These are phyloP conservation scores for Antrodiella citrinella DNA, from an alignment of 768 basidiomycete genomes.

Conservation along the genomic window DNA sequence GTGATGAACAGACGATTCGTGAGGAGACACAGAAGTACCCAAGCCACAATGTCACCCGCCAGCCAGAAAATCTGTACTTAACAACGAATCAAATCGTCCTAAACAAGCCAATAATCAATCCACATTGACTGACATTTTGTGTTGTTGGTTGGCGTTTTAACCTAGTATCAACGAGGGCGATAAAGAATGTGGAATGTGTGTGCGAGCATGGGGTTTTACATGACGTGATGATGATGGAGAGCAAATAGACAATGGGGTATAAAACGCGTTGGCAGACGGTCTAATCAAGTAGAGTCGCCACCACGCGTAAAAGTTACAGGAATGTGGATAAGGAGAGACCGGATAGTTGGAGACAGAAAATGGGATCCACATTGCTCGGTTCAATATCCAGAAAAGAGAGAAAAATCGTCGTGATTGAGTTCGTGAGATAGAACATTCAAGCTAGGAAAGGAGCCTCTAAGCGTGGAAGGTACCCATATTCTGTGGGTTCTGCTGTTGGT, in stretches of 20 bases:
- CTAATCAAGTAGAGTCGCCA: neutral
- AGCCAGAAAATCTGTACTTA: neutral
- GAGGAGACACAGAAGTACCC: neutral
- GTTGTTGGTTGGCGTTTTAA: neutral
- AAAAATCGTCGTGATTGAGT: slow-evolving; percentile 10
- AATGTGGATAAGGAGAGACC: slow-evolving; percentile 7
- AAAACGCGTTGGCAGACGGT: neutral
- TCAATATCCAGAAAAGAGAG: slow-evolving; percentile 5
- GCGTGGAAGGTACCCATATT: slow-evolving; percentile 68
- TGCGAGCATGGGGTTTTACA: slow-evolving; percentile 3
- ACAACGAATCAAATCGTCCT: neutral
- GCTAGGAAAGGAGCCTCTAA: slow-evolving; percentile 15
- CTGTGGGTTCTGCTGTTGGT: slow-evolving; percentile 64
- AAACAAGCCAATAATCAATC: neutral
- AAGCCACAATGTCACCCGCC: neutral
- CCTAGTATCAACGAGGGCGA: neutral
- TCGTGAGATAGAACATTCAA: slow-evolving; percentile 5
- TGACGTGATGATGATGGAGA: neutral
- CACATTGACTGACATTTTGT: neutral
- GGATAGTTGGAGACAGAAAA: slow-evolving; percentile 5
- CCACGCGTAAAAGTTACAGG: neutral
- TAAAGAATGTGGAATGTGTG: slow-evolving; percentile 1
- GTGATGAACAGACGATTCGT: neutral
- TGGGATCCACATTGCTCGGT: slow-evolving; percentile 6
- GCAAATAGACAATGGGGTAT: slow-evolving; percentile 1